Percentiles rank a stretch among this genome's conserved stretches.
phyloP scores from a whole-genome alignment of 1,139 yeast genomes.

The Magnusiomyces suaveolens region DNA sequence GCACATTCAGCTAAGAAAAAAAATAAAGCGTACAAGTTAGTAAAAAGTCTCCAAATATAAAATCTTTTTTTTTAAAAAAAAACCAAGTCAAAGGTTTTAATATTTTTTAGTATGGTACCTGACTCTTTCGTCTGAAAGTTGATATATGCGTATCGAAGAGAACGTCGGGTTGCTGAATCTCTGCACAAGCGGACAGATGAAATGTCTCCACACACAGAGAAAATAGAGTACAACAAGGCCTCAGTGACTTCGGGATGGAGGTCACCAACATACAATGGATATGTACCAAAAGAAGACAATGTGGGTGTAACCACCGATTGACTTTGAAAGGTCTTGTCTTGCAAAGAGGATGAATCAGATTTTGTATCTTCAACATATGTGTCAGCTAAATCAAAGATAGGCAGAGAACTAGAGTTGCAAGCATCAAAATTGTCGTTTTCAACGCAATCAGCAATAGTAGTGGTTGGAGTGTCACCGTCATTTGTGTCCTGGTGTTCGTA shows the following conservation, averaged over 20 bases:
- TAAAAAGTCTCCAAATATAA: too few species aligned
- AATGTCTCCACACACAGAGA: slow-evolving; percentile 34
- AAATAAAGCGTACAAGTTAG: background rate
- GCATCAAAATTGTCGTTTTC: background rate
- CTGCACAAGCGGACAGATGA: slow-evolving; percentile 42
- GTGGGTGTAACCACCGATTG: background rate
- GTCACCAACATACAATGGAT: slow-evolving; percentile 43
- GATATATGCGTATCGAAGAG: slow-evolving; percentile 44
- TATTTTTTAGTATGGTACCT: background rate
- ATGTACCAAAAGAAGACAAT: slow-evolving; percentile 4
- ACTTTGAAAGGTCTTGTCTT: too few species aligned
- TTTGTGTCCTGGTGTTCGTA: too few species aligned
- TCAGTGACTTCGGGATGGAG: slow-evolving; percentile 36
- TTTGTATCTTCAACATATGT: background rate
- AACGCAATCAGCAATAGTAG: background rate
- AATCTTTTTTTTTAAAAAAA: too few species aligned
- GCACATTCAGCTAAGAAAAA: slow-evolving; percentile 32
- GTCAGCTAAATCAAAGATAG: too few species aligned
- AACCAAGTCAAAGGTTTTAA: background rate
- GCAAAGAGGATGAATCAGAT: background rate
- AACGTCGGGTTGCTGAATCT: slow-evolving; percentile 30
- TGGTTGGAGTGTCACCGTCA: background rate
- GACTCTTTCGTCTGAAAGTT: slow-evolving; percentile 35
- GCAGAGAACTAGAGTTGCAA: too few species aligned
- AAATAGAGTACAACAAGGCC: slow-evolving; percentile 30